These are phyloP conservation scores for Cronartium quercuum DNA, from an alignment of 1,284 basidiomycete species.

Conservation along the genomic window DNA sequence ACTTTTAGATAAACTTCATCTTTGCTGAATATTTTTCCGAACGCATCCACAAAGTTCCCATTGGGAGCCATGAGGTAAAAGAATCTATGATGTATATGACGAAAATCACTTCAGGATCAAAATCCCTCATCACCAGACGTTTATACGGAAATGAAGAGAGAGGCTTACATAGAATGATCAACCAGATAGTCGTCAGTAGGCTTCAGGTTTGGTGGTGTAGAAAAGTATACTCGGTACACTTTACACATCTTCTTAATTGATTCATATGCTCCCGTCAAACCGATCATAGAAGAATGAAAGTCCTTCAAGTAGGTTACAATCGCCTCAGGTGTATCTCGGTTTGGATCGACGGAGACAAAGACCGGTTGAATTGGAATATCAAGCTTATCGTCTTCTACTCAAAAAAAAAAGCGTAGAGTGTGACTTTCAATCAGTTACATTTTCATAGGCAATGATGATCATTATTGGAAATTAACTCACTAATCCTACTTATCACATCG, in stretches of 20 bases:
- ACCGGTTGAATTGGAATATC: constrained; percentile 64
- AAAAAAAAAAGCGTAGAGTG: no score
- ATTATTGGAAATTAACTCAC: constrained; percentile 53
- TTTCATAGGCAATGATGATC: not conserved
- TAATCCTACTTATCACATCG: constrained; percentile 66
- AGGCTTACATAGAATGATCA: constrained; percentile 59
- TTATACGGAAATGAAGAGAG: not conserved
- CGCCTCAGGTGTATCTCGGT: constrained; percentile 67
- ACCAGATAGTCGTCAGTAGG: constrained; percentile 86
- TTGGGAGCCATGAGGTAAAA: constrained; percentile 97
- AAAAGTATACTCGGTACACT: constrained; percentile 96
- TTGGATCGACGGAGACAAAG: constrained; percentile 94
- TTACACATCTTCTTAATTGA: constrained; percentile 83
- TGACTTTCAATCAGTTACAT: no score
- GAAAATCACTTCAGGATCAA: no score
- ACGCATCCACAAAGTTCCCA: constrained; percentile 92
- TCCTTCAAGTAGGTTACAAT: constrained; percentile 60
- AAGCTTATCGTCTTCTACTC: not conserved
- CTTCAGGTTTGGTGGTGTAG: constrained; percentile 74
- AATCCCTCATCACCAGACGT: not conserved
- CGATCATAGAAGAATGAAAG: constrained; percentile 85
- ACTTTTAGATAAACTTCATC: constrained; percentile 62
- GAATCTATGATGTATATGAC: constrained; percentile 67
- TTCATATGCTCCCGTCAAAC: constrained; percentile 80
- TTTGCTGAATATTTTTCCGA: constrained; percentile 72